These are phyloP conservation scores for Lathyrus oleraceus DNA, from an alignment of 306 rosid genomes.

Conservation along the genomic window DNA sequence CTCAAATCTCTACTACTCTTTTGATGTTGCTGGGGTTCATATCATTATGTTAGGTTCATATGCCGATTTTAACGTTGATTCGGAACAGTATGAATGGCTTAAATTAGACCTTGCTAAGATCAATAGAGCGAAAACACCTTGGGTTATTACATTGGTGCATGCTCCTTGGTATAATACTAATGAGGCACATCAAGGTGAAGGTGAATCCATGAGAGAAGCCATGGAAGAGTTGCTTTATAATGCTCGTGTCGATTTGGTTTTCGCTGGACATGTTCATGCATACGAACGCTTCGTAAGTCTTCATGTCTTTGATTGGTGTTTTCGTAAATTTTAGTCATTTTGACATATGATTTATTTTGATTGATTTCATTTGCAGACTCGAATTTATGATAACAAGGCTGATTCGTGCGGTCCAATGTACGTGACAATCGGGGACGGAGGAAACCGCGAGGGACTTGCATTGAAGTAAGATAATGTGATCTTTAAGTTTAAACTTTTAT, in stretches of 20 bases:
- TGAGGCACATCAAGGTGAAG: slow-evolving; percentile 77
- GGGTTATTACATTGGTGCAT: slow-evolving; percentile 63
- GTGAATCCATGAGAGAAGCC: slow-evolving; percentile 71
- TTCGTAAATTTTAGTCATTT: background rate
- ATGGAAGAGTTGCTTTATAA: slow-evolving; percentile 60
- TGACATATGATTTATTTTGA: background rate
- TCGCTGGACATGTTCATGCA: slow-evolving; percentile 82
- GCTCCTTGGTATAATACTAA: slow-evolving; percentile 87
- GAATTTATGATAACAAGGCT: slow-evolving; percentile 57
- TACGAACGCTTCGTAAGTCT: slow-evolving; percentile 75
- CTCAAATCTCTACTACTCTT: slow-evolving; percentile 74
- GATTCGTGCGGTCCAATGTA: slow-evolving; percentile 66
- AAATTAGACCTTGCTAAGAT: slow-evolving; percentile 47
- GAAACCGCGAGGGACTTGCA: slow-evolving; percentile 79
- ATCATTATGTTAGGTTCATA: slow-evolving; percentile 73
- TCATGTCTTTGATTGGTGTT: background rate
- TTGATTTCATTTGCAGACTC: slow-evolving; percentile 42
- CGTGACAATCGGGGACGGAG: slow-evolving; percentile 72
- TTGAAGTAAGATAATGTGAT: slow-evolving; percentile 40
- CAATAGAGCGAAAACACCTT: slow-evolving; percentile 56
- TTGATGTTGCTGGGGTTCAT: slow-evolving; percentile 51
- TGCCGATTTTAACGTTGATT: slow-evolving; percentile 43
- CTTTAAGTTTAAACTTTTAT: too few species aligned
- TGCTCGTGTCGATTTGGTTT: slow-evolving; percentile 64
- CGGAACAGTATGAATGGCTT: slow-evolving; percentile 65